phyloP scores from a whole-genome alignment of 2,329 filamentous ascomycete species.

The Epichloe amarillans region DNA sequence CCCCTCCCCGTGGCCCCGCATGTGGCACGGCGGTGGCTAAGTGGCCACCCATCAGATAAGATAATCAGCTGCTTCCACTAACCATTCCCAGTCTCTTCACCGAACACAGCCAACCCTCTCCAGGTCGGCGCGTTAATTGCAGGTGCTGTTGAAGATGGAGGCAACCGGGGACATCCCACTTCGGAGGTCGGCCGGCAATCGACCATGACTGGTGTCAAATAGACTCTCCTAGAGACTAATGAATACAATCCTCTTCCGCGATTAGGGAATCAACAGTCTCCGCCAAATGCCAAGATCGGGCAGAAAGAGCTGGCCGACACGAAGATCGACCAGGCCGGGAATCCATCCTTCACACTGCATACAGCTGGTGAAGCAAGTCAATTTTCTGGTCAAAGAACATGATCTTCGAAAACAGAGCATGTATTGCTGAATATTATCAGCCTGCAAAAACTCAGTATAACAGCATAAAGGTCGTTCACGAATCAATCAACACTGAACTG shows the following conservation, averaged over 20 bases:
- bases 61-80: neutral
- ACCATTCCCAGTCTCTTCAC: no score
- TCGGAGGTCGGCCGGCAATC: neutral
- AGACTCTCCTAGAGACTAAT: neutral
- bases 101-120: neutral
- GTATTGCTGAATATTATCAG: no score
- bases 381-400: neutral
- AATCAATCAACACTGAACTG: no score
- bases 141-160: neutral
- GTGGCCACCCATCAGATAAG: constrained; percentile 2
- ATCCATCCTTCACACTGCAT: no score
- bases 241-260: neutral
- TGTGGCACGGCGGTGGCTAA: neutral
- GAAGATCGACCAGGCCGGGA: neutral
- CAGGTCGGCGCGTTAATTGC: neutral
- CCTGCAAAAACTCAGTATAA: no score
- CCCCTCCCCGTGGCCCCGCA: neutral
- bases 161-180: neutral
- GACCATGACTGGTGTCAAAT: neutral
- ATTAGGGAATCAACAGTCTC: neutral
- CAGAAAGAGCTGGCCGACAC: neutral
- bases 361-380: no score
- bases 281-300: neutral
- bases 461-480: no score
- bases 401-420: neutral